These are phyloP conservation scores for Pseudomassariella vexata DNA, from an alignment of 2,329 filamentous ascomycete genomes.

Conservation along the genomic window DNA sequence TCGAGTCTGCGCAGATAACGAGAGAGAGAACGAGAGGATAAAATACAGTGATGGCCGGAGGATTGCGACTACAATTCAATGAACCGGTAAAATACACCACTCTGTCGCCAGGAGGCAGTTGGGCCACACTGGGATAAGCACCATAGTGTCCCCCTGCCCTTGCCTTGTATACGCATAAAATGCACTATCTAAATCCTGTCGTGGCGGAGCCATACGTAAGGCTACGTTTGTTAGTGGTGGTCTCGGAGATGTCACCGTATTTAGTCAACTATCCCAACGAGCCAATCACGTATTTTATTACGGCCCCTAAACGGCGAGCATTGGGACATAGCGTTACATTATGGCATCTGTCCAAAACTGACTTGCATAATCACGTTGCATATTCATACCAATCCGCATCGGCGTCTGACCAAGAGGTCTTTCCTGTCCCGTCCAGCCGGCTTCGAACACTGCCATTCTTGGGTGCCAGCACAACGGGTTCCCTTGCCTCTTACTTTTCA, in stretches of 20 bases:
- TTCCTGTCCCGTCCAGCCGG: too few species aligned
- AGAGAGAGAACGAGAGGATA: neutral
- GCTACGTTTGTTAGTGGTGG: neutral
- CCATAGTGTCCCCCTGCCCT: neutral
- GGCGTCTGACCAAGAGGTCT: neutral
- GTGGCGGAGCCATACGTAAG: slow-evolving; percentile 5
- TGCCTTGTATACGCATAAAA: too few species aligned
- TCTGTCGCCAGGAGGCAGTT: slow-evolving; percentile 4
- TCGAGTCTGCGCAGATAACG: neutral
- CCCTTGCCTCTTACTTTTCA: too few species aligned
- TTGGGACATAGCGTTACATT: slow-evolving; percentile 1
- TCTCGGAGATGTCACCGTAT: neutral
- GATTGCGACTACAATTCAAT: neutral
- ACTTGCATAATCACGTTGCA: slow-evolving; percentile 2
- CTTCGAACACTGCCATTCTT: too few species aligned
- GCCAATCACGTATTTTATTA: slow-evolving; percentile 4
- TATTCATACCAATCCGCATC: neutral
- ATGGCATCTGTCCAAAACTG: neutral
- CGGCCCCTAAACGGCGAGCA: neutral
- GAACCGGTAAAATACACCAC: neutral
- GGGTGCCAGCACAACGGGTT: too few species aligned
- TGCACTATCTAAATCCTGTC: slow-evolving; percentile 7
- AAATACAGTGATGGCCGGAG: too few species aligned
- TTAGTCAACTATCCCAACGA: neutral
- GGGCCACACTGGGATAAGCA: slow-evolving; percentile 1